Evolutionary conservation across 208 protist genomes (phyloP).

Genomic region (Herpetomonas muscarum): DNA sequence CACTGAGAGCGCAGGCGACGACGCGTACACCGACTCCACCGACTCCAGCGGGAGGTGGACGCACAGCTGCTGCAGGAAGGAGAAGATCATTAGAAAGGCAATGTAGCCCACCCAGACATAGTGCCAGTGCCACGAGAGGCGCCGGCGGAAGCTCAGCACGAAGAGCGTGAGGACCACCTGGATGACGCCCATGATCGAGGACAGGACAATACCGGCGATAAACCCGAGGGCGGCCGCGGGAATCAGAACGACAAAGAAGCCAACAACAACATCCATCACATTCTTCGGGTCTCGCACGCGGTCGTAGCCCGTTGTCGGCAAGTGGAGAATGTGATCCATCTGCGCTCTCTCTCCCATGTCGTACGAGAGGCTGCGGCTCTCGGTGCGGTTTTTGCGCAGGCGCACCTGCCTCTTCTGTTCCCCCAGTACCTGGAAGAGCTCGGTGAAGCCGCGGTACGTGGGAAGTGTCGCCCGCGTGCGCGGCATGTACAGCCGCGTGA

Average conservation of each 20-base stretch:
- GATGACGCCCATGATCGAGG: not conserved
- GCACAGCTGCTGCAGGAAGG: not conserved
- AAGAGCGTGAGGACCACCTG: not conserved
- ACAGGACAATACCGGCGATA: not conserved
- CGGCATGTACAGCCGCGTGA: no score
- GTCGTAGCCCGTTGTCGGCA: not conserved
- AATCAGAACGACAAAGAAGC: not conserved
- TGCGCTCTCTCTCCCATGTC: no score
- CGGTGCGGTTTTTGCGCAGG: not conserved
- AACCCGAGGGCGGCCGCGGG: not conserved
- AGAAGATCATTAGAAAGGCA: not conserved
- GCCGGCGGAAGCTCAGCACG: not conserved
- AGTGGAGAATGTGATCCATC: no score
- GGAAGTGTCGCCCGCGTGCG: no score
- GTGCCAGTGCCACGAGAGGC: not conserved
- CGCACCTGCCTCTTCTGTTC: no score
- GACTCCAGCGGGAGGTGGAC: not conserved
- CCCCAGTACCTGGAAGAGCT: no score
- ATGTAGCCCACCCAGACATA: not conserved
- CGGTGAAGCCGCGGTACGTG: no score
- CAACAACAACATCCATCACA: not conserved
- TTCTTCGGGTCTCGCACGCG: not conserved
- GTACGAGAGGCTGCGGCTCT: no score
- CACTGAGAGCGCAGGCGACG: not conserved
- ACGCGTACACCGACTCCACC: not conserved